Base-by-base conservation (phyloP, 2,329 filamentous ascomycete species). In the Orbilia quercus region DNA sequence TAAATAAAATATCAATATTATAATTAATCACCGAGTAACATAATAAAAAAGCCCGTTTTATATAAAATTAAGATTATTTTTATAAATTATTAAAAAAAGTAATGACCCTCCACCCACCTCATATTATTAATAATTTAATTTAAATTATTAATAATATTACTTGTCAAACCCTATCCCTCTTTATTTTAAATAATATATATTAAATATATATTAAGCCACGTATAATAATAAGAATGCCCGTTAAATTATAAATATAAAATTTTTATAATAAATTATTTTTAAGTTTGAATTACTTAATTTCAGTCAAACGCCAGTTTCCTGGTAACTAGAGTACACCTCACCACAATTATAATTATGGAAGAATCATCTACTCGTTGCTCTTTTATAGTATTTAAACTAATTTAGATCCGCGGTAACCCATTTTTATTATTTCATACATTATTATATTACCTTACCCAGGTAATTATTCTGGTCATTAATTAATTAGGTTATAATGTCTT, bases 31-130 rank as follows among this genome's bases (percentile, higher is more conserved):
- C n/a, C n/a, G n/a, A n/a, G n/a, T n/a, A n/a, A n/a, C n/a, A n/a
- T n/a, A n/a, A n/a, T n/a, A n/a, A n/a, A n/a, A n/a, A n/a, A n/a
- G n/a, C n/a, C n/a, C n/a, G n/a, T n/a, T n/a, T n/a, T n/a, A n/a
- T n/a, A n/a, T n/a, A n/a, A n/a, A n/a, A n/a, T n/a, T n/a, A n/a
- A n/a, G n/a, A n/a, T n/a, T n/a, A n/a, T n/a, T n/a, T n/a, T n/a
- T n/a, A n/a, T n/a, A n/a, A n/a, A n/a, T n/a, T n/a, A 57, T 57
- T 57, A 59, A 45, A 59, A 45, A 59, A 59, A 47, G 28, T 59
- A 45, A 59, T 59, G 42, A 47, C 54, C 54, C 36, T 59, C 38
- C 55, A 45, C 55, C 55, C 42, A 23, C 34, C 42, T 59, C 55
- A 59, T 59, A 59, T 59, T 59, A 59, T 59, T 59, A 59, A 45